Evolutionary conservation across 1,284 basidiomycete species (phyloP), one percentile per base, ranked within the genome.

Genomic region (Trichosporon faecale): DNA sequence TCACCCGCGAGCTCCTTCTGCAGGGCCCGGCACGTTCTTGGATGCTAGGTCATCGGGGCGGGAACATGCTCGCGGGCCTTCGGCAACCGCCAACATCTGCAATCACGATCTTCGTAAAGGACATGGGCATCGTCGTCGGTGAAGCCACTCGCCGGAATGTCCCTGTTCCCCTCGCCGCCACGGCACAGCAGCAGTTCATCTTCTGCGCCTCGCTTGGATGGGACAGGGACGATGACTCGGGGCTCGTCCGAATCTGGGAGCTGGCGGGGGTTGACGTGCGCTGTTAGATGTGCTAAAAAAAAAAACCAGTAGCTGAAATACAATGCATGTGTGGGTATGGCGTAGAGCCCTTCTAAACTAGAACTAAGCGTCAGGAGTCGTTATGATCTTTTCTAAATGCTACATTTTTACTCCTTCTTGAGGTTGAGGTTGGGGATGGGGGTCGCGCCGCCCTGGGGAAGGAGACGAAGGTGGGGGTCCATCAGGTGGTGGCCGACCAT

Each of bases 181-280:
- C 68, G 18, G 70, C 66, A 12, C 70, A 68, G 55, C 74, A 76
- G 67, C 66, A 69, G 66, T 67, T 66, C 35, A 46, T 70, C 9
- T 55, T 71, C 23, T 71, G 67, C 1, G 66, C 67, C 31, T 49
- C 66, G 0, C 25, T 66, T 12, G 74, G 73, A 1, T 76, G 74
- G 74, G 74, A 72, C 14, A n/a, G 16, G 25, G 71, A 76, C 33
- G 74, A 76, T 60, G 74, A 76, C 55, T 71, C 68, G 18, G 72
- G 73, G 66, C 71, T 60, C n/a, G 73, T 70, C 40, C 9, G 68
- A 18, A 57, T 21, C 27, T 66, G 18, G 52, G 16, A 44, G 16
- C 16, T 61, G 29, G 21, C 49, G 6, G 49, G 49, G 2, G 25
- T 52, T 7, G 49, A 52, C 18, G 49, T 52, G 49, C 49, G 49